Evolutionary conservation across 2,329 filamentous ascomycete species (phyloP).

Genomic region (Triangularia setosa): DNA sequence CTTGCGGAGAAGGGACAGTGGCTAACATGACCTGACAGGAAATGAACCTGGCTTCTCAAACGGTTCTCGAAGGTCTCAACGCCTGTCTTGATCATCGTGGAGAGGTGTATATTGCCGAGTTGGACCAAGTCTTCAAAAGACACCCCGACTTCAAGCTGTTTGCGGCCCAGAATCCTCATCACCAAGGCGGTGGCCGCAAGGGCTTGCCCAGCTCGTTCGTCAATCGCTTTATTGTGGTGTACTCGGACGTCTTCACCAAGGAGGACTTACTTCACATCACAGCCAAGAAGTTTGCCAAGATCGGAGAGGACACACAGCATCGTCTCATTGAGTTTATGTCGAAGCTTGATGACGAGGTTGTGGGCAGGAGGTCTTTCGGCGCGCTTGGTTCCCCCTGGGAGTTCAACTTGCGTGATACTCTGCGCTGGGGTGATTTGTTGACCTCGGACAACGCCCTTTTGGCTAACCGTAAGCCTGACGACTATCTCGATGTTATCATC

Average conservation of each 20-base stretch:
- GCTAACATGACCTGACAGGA: constrained; percentile 43
- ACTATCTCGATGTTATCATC: constrained; percentile 80
- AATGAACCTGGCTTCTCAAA: constrained; percentile 98
- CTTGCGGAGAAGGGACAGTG: background rate
- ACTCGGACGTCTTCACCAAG: constrained; percentile 82
- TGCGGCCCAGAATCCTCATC: constrained; percentile 94
- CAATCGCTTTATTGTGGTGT: constrained; percentile 96
- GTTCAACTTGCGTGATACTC: constrained; percentile 86
- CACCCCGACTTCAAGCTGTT: constrained; percentile 92
- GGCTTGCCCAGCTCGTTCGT: constrained; percentile 94
- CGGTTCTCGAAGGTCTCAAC: constrained; percentile 91
- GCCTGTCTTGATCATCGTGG: constrained; percentile 95
- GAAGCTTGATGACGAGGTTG: constrained; percentile 68
- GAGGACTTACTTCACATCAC: constrained; percentile 83
- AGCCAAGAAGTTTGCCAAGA: constrained; percentile 65
- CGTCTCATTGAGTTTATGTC: constrained; percentile 78
- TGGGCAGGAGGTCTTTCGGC: constrained; percentile 55
- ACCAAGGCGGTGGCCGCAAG: constrained; percentile 93
- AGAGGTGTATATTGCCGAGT: constrained; percentile 90
- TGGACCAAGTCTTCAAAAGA: constrained; percentile 88
- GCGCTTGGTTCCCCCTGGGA: constrained; percentile 81
- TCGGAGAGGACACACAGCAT: constrained; percentile 56
- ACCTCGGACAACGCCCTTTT: constrained; percentile 59
- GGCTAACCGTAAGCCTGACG: constrained; percentile 54
- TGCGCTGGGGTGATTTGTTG: constrained; percentile 78